phyloP scores from a whole-genome alignment of 352 stramenopile species.

The Pythium periplocum region DNA sequence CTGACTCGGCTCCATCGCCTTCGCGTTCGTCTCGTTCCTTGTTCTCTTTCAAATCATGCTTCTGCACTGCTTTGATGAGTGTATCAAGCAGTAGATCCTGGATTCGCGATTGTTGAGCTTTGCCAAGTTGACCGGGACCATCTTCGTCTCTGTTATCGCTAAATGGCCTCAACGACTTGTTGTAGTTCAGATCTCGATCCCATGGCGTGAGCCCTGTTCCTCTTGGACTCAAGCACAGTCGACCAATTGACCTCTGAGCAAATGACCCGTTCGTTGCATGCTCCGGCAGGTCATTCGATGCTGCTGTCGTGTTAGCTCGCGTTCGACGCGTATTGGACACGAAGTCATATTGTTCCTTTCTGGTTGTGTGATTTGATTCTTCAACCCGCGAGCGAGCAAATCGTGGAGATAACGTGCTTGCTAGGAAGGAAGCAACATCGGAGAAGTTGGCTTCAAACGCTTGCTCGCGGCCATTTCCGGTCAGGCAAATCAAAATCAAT shows the following conservation, averaged over 20 bases:
- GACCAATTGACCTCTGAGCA: conserved; percentile 19
- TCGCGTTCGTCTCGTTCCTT: conserved; percentile 40
- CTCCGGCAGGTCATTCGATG: too few relatives aligned
- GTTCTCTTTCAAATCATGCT: conserved; percentile 64
- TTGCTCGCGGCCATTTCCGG: conserved; percentile 22
- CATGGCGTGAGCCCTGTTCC: conserved; percentile 6
- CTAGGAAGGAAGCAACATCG: conserved; percentile 58
- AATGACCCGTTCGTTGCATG: too few relatives aligned
- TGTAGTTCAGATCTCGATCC: too few relatives aligned
- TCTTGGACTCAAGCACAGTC: conserved; percentile 46
- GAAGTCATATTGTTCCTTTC: too few relatives aligned
- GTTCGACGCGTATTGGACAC: too few relatives aligned
- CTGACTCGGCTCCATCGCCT: conserved; percentile 8
- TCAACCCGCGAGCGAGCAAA: conserved; percentile 24
- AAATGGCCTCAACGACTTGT: too few relatives aligned
- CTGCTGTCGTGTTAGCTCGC: too few relatives aligned
- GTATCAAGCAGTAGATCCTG: conserved; percentile 63
- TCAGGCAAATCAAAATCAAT: conserved; percentile 66
- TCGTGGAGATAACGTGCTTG: conserved; percentile 42
- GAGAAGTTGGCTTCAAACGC: conserved; percentile 57
- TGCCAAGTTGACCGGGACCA: too few relatives aligned
- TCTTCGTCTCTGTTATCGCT: too few relatives aligned
- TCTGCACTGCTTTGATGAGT: conserved; percentile 61
- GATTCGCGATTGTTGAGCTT: conserved; percentile 32
- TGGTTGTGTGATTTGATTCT: too few relatives aligned